Evolutionary conservation across 2,329 filamentous ascomycete genomes (phyloP).

Genomic region (Fusarium musae): DNA sequence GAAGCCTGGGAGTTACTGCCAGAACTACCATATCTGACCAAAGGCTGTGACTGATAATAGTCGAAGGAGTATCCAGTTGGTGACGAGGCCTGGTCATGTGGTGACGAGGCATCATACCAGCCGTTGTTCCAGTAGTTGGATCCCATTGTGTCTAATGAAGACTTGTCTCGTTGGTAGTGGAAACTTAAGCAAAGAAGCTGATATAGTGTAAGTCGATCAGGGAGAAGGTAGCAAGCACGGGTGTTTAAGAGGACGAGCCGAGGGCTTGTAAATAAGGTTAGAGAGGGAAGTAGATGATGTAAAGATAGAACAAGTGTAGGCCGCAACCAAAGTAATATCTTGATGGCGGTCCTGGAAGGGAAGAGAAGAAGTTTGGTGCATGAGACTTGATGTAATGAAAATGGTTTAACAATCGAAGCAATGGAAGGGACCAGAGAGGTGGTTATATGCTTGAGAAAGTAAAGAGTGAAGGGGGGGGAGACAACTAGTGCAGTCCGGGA

Average conservation of each 20-base stretch:
- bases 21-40: conserved; percentile 46
- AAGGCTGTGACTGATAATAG: conserved; percentile 41
- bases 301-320: conserved; percentile 25
- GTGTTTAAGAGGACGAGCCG: conserved; percentile 27
- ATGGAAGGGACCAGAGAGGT: conserved; percentile 4
- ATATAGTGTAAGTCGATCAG: conserved; percentile 5
- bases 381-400: conserved; percentile 24
- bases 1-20: conserved; percentile 45
- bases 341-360: conserved; percentile 30
- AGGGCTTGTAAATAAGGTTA: conserved; percentile 12
- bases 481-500: conserved; percentile 17
- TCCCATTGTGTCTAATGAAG: conserved; percentile 24
- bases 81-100: conserved; percentile 35
- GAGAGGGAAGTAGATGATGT: not conserved
- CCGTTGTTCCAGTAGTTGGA: conserved; percentile 26
- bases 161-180: not conserved
- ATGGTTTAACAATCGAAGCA: not conserved
- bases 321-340: conserved; percentile 29
- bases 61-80: conserved; percentile 30
- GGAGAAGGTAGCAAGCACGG: conserved; percentile 4
- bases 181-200: not conserved
- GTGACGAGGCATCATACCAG: conserved; percentile 30
- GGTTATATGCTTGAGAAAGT: conserved; percentile 28
- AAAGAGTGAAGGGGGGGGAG: conserved; percentile 8
- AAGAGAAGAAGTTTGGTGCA: conserved; percentile 22